These are phyloP conservation scores for Chaetomium sp. DNA, from an alignment of 2,329 filamentous ascomycete genomes.

Conservation along the genomic window DNA sequence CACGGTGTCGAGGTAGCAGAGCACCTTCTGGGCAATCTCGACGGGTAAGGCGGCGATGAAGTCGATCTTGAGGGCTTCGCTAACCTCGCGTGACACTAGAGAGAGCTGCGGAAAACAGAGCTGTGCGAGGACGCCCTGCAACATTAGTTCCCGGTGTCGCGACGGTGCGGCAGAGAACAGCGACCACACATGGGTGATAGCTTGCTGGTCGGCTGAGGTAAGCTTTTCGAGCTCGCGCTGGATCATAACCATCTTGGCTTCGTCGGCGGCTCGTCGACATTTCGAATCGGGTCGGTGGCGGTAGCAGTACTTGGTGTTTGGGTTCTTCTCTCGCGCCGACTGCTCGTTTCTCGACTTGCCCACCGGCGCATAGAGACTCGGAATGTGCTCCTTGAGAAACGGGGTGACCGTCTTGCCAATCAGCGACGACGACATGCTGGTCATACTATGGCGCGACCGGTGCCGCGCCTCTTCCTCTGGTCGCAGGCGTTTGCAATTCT, in stretches of 20 bases:
- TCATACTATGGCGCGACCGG: slow-evolving; percentile 33
- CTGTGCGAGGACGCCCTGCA: slow-evolving; percentile 91
- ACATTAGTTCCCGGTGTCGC: slow-evolving; percentile 91
- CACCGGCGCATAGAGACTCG: slow-evolving; percentile 76
- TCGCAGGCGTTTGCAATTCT: slow-evolving; percentile 45
- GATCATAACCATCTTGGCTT: slow-evolving; percentile 91
- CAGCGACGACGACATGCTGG: slow-evolving; percentile 57
- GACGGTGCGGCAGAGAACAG: slow-evolving; percentile 91
- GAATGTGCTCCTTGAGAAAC: slow-evolving; percentile 87
- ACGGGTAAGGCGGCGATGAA: slow-evolving; percentile 83
- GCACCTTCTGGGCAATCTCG: slow-evolving; percentile 88
- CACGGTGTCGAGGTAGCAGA: slow-evolving; percentile 86
- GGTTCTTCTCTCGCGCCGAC: slow-evolving; percentile 42
- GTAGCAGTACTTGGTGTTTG: slow-evolving; percentile 91
- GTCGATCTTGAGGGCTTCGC: slow-evolving; percentile 95
- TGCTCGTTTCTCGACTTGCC: slow-evolving; percentile 49
- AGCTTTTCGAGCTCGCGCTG: slow-evolving; percentile 49
- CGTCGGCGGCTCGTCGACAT: slow-evolving; percentile 86
- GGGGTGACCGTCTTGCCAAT: slow-evolving; percentile 75
- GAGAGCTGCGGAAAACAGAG: slow-evolving; percentile 98
- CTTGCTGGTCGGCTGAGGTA: slow-evolving; percentile 65
- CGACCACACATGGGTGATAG: slow-evolving; percentile 95
- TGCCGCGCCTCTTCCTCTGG: slow-evolving; percentile 44
- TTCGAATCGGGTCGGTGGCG: slow-evolving; percentile 90
- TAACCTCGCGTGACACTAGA: slow-evolving; percentile 81